Evolutionary conservation across 2,329 filamentous ascomycete species (phyloP), one percentile per base, ranked within the genome.

Genomic region (Clathrospora elynae): DNA sequence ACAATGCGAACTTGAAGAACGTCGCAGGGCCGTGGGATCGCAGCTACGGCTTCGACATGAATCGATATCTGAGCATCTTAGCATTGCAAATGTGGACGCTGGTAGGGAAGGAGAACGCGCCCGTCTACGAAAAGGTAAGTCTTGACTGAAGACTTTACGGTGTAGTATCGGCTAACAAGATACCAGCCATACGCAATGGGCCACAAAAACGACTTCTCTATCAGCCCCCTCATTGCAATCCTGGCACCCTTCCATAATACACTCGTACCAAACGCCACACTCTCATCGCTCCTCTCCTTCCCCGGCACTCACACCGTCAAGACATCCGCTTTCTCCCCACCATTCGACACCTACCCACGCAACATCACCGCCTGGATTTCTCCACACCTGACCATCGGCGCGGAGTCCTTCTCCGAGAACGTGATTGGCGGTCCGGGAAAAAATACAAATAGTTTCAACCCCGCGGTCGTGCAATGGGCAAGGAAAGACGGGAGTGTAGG

Each of bases 11-110:
- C 2, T 63, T 85, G 66, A 78, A 75, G 51, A 85, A 85, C 47
- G 74, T 84, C 33, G 82, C 82, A 2, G 83, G 82, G 0, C 83
- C 83, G 0, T 85, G 82, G 82, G 83, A 85, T 61, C 76, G 83
- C 0, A 72, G 76, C 0, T 85, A 85, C 49, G 81, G 81, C 1
- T 84, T 78, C 43, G 81, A 85, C 46, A 83, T 85, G 81, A 83
- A 82, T 40, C 69, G 75, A 5, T 85, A 85, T 53, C 61, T 84
- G 3, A 78, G 78, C 37, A 73, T 85, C 34, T 75, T 84, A 61
- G 77, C 77, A 0, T 61, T 81, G 10, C 81, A 81, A 66, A 73
- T 85, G 48, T 85, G 81, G 82, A 75, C 77, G 0, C 46, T 83
- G 3, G 70, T 81, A 4, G 80, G 80, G 6, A 77, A 80, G 30